phyloP scores from a whole-genome alignment of 1,284 basidiomycete species.

The Bjerkandera adusta region DNA sequence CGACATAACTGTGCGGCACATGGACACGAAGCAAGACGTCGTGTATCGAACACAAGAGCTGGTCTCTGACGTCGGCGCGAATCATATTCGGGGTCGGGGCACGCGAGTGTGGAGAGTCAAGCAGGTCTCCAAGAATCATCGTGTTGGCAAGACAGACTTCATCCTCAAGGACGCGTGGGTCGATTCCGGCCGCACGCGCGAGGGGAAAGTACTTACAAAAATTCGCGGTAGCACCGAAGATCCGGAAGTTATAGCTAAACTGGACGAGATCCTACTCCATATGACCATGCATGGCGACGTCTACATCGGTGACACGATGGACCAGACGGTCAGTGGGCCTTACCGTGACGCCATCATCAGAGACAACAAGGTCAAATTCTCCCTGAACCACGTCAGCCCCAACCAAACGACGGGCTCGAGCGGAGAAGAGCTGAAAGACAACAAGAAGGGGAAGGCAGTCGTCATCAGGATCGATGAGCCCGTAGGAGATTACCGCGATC shows the following conservation, averaged over 20 bases:
- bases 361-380: no score
- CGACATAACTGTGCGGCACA: neutral
- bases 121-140: neutral
- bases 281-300: no score
- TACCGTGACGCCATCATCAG: no score
- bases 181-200: neutral
- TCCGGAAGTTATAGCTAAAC: neutral
- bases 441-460: no score
- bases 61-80: neutral
- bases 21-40: neutral
- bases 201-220: neutral
- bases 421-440: no score
- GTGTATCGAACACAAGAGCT: neutral
- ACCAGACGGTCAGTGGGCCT: no score
- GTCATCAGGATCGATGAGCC: no score
- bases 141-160: neutral
- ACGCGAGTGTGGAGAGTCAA: neutral
- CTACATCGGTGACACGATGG: no score
- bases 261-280: constrained; percentile 20
- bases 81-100: neutral
- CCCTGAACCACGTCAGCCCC: no score
- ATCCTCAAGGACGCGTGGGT: constrained; percentile 1
- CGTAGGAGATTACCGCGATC: no score
- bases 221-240: neutral
- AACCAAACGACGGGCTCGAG: no score